Percentiles rank a stretch among this genome's conserved stretches.
Evolutionary conservation across 495 filamentous ascomycete species (phyloP).

Genomic region (Aspergillus cavernicola): DNA sequence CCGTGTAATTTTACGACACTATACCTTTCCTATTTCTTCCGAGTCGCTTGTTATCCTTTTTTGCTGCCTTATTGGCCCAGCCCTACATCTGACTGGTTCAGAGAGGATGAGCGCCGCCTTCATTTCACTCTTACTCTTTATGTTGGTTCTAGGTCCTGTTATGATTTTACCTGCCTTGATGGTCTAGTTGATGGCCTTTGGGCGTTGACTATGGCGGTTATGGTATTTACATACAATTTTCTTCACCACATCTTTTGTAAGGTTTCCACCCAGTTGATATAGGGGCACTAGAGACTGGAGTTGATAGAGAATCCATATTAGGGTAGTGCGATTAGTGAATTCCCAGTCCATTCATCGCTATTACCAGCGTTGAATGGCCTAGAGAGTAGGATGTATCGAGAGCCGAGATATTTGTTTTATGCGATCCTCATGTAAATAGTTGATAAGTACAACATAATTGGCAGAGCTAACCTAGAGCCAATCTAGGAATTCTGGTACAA

Average conservation of each 20-base stretch:
- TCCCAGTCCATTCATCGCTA: too few relatives aligned
- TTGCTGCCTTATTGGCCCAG: neutral
- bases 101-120: neutral
- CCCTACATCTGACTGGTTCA: slow-evolving; percentile 9
- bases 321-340: too few relatives aligned
- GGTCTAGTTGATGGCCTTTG: too few relatives aligned
- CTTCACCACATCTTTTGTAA: too few relatives aligned
- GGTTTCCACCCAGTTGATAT: too few relatives aligned
- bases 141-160: neutral
- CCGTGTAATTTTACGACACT: neutral
- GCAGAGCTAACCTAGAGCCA: slow-evolving; percentile 52
- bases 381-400: too few relatives aligned
- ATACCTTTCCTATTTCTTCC: neutral
- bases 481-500: slow-evolving; percentile 88
- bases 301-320: too few relatives aligned
- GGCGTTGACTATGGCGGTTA: too few relatives aligned
- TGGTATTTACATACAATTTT: too few relatives aligned
- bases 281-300: too few relatives aligned
- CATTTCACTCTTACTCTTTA: neutral
- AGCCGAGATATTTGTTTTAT: too few relatives aligned
- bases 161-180: slow-evolving; percentile 3
- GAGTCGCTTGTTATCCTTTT: slow-evolving; percentile 2
- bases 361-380: too few relatives aligned
- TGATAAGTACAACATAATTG: neutral
- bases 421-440: neutral